phyloP scores from a whole-genome alignment of 2,329 filamentous ascomycete species.

The Aspergillus neotritici region DNA sequence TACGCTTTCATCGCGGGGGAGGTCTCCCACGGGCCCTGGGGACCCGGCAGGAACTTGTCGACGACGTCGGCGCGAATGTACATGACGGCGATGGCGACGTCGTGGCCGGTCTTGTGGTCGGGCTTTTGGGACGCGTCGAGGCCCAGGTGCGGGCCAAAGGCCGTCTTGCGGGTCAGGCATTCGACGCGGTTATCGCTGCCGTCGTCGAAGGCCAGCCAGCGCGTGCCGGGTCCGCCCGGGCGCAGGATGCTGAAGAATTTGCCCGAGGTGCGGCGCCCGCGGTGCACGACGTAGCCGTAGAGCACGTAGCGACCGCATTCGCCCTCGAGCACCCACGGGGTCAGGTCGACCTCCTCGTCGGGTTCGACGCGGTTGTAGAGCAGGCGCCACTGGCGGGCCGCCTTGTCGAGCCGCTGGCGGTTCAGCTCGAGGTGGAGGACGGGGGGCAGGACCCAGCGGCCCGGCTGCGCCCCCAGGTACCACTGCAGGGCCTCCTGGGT shows the following conservation, averaged over 20 bases:
- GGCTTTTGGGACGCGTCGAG: constrained; percentile 36
- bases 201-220: constrained; percentile 57
- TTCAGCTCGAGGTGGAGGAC: constrained; percentile 53
- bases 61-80: constrained; percentile 51
- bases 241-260: constrained; percentile 57
- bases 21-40: constrained; percentile 45
- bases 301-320: constrained; percentile 48
- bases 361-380: constrained; percentile 52
- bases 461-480: constrained; percentile 30
- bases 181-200: constrained; percentile 52
- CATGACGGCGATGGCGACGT: constrained; percentile 51
- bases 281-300: constrained; percentile 57
- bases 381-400: constrained; percentile 52
- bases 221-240: constrained; percentile 50
- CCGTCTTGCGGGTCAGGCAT: constrained; percentile 53
- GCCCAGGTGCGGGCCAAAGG: constrained; percentile 49
- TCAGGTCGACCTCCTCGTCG: constrained; percentile 50
- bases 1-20: constrained; percentile 38
- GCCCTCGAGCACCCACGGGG: constrained; percentile 26
- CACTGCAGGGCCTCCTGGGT: constrained; percentile 32
- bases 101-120: constrained; percentile 39
- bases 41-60: constrained; percentile 36
- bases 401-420: constrained; percentile 52
- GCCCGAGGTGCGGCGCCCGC: constrained; percentile 53
- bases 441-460: constrained; percentile 43